Evolutionary conservation across 306 rosid species (phyloP).

Genomic region (Rosa lucieae): DNA sequence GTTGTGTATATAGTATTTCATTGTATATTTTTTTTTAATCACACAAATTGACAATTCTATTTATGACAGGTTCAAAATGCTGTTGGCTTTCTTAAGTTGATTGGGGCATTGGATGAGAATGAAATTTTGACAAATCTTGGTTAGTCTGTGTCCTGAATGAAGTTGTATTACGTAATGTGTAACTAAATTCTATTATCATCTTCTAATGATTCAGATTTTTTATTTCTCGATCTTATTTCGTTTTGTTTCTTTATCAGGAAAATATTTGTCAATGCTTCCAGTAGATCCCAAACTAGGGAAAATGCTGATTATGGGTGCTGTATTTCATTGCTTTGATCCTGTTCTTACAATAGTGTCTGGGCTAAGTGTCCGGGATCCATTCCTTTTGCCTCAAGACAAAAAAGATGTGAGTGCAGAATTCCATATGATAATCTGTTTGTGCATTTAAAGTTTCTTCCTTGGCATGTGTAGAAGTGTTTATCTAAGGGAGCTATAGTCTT

Average conservation of each 20-base stretch:
- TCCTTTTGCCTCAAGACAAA: conserved; percentile 96
- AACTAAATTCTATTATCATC: conserved; percentile 2
- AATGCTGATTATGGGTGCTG: conserved; percentile 95
- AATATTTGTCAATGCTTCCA: conserved; percentile 85
- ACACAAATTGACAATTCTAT: conserved; percentile 23
- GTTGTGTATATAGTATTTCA: conserved; percentile 2
- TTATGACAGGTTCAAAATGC: conserved; percentile 90
- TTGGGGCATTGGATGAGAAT: conserved; percentile 89
- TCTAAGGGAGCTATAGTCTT: not conserved
- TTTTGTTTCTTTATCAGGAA: conserved; percentile 54
- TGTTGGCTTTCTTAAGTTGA: conserved; percentile 79
- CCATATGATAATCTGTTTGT: conserved; percentile 20
- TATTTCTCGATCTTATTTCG: not conserved
- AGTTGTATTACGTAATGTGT: conserved; percentile 4
- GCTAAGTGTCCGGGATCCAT: conserved; percentile 96
- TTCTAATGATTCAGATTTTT: not conserved
- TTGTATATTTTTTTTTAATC: not conserved
- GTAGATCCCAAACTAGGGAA: conserved; percentile 97
- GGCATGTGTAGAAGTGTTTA: not conserved
- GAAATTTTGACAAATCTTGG: conserved; percentile 87
- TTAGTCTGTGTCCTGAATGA: conserved; percentile 38
- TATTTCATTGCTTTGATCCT: conserved; percentile 96
- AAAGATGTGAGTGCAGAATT: conserved; percentile 66
- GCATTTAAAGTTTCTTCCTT: conserved; percentile 18
- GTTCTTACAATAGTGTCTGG: conserved; percentile 92